Percentiles rank a stretch among this genome's conserved stretches.
Conservation (phyloP, 2,329 filamentous ascomycete species). For the Sodiomyces alkalinus region DNA sequence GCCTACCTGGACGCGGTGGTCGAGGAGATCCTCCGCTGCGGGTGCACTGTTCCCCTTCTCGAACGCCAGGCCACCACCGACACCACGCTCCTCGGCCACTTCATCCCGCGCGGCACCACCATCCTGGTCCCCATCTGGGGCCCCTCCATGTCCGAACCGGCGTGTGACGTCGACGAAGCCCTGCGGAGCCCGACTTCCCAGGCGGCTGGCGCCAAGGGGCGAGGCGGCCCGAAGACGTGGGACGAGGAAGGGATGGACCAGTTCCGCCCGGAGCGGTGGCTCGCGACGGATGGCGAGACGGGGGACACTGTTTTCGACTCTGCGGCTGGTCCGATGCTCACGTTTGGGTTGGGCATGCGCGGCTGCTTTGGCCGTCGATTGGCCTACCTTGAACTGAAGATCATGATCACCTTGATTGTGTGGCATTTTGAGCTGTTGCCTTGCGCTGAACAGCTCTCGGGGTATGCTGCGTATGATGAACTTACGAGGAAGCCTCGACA, state of each 20-base stretch:
- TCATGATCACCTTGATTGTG: constrained; percentile 19
- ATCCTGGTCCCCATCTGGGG: constrained; percentile 14
- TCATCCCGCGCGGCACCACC: constrained; percentile 18
- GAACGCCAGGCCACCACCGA: constrained; percentile 15
- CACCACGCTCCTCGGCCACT: constrained; percentile 17
- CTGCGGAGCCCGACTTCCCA: constrained; percentile 12
- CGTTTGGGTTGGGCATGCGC: constrained; percentile 20
- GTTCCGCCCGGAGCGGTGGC: constrained; percentile 23
- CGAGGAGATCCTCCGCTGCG: constrained; percentile 19
- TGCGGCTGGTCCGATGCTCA: constrained; percentile 18
- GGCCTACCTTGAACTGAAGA: constrained; percentile 19
- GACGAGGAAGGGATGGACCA: constrained; percentile 13
- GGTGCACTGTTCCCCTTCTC: constrained; percentile 14
- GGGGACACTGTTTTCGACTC: constrained; percentile 13
- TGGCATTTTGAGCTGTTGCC: constrained; percentile 22
- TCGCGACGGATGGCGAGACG: constrained; percentile 9
- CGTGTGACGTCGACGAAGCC: constrained; percentile 13
- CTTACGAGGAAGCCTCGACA: constrained; percentile 6
- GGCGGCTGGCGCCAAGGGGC: constrained; percentile 9
- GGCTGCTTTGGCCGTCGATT: constrained; percentile 23
- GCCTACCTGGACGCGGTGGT: constrained; percentile 22
- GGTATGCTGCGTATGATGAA: constrained; percentile 5
- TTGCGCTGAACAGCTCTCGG: constrained; percentile 11
- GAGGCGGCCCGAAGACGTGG: constrained; percentile 14
- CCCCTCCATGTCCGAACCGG: constrained; percentile 13